Evolutionary conservation across 140 eudicot genomes (phyloP), one percentile per base, ranked within the genome.

Genomic region (Bidens hawaiensis): DNA sequence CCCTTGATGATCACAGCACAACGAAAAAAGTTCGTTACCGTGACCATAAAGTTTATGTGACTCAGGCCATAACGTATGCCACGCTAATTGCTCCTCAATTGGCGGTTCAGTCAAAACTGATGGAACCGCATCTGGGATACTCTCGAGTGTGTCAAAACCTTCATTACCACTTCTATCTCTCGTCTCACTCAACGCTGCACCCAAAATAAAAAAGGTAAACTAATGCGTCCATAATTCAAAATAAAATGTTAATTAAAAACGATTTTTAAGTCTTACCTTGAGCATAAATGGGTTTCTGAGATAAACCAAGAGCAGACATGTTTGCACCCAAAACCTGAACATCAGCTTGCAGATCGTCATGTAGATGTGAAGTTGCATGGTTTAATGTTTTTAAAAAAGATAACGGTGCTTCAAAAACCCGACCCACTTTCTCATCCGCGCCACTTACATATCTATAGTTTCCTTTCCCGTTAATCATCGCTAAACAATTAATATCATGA

Each of bases 1-100:
- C 51, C 99, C 99, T 17, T 79, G 82, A 67, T 83, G 94, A 83
- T 85, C 93, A 60, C 89, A 78, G 69, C 99, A 88, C 30, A 93
- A 33, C 11, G 99, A 82, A 73, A 85, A 93, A 28, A 88, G 76
- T 65, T 93, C 99, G 79, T 93, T 88, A 22, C 99, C 99, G 48
- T 93, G 99, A 49, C 99, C 99, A 42, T 88, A 93, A 56, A 93
- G 99, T 79, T 93, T 93, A 83, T 93, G 96, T 0, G 96, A 80
- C 71, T 88, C 99, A 0, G 96, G 96, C 99, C 99, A 93, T 54
- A 93, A 69, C 15, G 96, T 93, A 68, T 93, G 87, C 84, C 85
- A 88, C 47, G 90, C 84, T 60, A 93, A 71, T 70, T 93, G 99
- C 58, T 93, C 96, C 60, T 93, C 96, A 28, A 93, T 88, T n/a